Evolutionary conservation across 2,329 filamentous ascomycete genomes (phyloP), one percentile per base, ranked within the genome.

Genomic region (Colletotrichum chlorophyti): DNA sequence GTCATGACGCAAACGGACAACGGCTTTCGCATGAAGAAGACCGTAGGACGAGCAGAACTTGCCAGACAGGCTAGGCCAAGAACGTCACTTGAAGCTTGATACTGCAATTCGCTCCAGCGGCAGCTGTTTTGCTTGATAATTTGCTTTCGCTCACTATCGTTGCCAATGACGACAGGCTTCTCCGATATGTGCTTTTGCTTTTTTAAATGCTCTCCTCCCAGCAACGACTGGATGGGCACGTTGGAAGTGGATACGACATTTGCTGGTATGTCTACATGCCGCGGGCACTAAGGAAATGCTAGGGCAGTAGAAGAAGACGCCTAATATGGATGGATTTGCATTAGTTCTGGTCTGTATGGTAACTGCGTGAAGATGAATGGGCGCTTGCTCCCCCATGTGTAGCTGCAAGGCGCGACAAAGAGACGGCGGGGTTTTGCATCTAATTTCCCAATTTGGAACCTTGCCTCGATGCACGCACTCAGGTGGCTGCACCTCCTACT

Each of bases 381-480:
- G 11, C 27, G 23, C 38, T 26, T 23, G 7, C 23, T 45, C 21
- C 14, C 31, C n/a, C 32, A 19, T 19, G 6, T 24, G 12, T 21
- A 31, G 27, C 27, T 53, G 41, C 34, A 29, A 23, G 35, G 23
- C 27, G 53, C 26, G 14, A 42, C 47, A 53, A 37, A 37, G 49
- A 17, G 31, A 43, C 35, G n/a, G 50, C 50, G 54, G 55, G 55
- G 55, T 32, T 53, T 49, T 46, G 48, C 32, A 34, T 23, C 12
- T 24, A 23, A n/a, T n/a, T n/a, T n/a, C n/a, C n/a, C n/a, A n/a
- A n/a, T n/a, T n/a, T n/a, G n/a, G 55, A 35, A 31, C 55, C 42
- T 47, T 26, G 40, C 50, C 15, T 17, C 48, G 37, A 24, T 32
- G 37, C 27, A 24, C 31, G 37, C 27, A 17, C 17, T 46, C 19